Evolutionary conservation across 257 asterid genomes (phyloP).

Genomic region (Przewalskia tangutica): DNA sequence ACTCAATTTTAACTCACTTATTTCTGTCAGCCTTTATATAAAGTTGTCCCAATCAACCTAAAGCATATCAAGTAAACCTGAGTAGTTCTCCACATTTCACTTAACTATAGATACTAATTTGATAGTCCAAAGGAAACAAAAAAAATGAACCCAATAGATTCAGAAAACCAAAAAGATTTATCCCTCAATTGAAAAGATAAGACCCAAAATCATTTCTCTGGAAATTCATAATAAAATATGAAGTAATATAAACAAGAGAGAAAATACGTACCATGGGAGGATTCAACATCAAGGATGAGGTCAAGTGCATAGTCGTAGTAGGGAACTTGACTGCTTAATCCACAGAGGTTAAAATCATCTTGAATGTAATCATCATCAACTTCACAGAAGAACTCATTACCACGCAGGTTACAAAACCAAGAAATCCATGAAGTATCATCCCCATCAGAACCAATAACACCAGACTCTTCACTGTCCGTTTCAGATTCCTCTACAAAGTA

Average conservation of each 20-base stretch:
- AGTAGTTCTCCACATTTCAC: background rate
- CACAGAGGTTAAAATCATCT: constrained; percentile 92
- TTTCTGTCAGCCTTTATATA: background rate
- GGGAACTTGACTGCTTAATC: constrained; percentile 96
- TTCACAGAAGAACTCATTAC: constrained; percentile 94
- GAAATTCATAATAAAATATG: background rate
- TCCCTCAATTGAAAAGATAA: background rate
- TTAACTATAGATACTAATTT: background rate
- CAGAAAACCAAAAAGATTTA: background rate
- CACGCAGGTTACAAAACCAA: constrained; percentile 97
- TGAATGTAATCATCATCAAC: constrained; percentile 98
- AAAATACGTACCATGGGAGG: constrained; percentile 71
- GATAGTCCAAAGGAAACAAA: background rate
- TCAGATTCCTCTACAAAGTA: constrained; percentile 78
- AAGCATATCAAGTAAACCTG: background rate
- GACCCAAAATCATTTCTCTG: background rate
- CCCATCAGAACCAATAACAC: constrained; percentile 95
- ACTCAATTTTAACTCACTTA: background rate
- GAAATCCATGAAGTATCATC: constrained; percentile 98
- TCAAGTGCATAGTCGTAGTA: constrained; percentile 96
- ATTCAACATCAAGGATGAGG: constrained; percentile 84
- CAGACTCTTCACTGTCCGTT: constrained; percentile 94
- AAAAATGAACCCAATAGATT: too few species aligned
- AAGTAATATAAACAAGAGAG: background rate
- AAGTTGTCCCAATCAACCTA: background rate